Base-by-base conservation (phyloP, 371 early-diverging fungal genomes). In the Lichtheimia ornata region DNA sequence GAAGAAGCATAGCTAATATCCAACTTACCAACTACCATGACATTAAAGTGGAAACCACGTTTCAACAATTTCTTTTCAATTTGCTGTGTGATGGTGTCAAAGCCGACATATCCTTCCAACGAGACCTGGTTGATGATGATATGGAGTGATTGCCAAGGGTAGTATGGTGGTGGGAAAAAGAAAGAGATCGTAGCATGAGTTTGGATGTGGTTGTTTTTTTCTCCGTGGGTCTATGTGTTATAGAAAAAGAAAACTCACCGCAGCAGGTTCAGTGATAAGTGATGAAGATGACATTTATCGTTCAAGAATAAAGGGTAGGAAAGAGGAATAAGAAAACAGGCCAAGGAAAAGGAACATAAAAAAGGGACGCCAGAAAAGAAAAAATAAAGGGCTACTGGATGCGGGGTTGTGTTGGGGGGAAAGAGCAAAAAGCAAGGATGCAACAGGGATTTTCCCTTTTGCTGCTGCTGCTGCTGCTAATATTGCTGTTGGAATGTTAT, bases 21-120 rank as follows among this genome's bases (percentile, higher is more conserved):
- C 13, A 41, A 47, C 66, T 71, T 73, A 89, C 96, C 96, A 65
- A 94, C 96, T 50, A 96, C 88, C 87, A 96, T 93, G 65, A 97
- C 84, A 81, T 97, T 97, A 77, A 96, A 93, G 71, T 89, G 88
- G 78, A 97, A 96, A 40, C 96, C 96, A 51, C 95, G 88, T 81
- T 95, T 94, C 58, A 96, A 76, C 59, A 96, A 83, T 79, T 93
- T 94, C 77, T 89, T 89, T 73, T 95, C 93, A 69, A 95, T 94
- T 75, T 97, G 98, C 58, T 86, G 83, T 56, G 96, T 92, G 78
- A 96, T 91, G 58, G 92, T 89, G 83, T 96, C 98, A 75, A 96
- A 96, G 50, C 97, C 98, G 67, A 97, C 96, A 75, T 96, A 95
- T 57, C 87, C 85, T 72, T 84, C 81, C 56, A 86, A 81, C 35